Percentiles rank a stretch among this genome's conserved stretches.
Conservation (phyloP, 768 basidiomycete genomes). For the Leucosporidium scottii region DNA sequence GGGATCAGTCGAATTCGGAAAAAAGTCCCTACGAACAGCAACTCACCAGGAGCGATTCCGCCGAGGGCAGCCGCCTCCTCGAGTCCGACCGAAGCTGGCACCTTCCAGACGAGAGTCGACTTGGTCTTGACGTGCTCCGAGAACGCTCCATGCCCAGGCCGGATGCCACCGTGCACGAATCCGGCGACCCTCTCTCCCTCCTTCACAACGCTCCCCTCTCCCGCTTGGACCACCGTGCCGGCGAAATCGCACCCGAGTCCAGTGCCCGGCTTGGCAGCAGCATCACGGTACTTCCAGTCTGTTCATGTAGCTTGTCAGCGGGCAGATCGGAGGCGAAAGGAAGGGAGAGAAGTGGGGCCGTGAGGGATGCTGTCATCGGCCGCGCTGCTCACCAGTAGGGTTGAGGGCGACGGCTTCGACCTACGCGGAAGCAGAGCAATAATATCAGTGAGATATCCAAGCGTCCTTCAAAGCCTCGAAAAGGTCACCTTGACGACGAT, state of each 20-base stretch:
- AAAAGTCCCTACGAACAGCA: too few relatives aligned
- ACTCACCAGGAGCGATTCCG: constrained; percentile 10
- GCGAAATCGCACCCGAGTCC: constrained; percentile 14
- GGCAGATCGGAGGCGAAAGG: background rate
- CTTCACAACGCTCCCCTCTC: constrained; percentile 3
- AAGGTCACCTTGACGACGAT: constrained; percentile 12
- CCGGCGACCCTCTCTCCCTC: constrained; percentile 15
- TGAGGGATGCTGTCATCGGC: background rate
- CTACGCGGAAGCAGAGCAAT: background rate
- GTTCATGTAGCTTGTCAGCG: background rate
- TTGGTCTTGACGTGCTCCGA: constrained; percentile 17
- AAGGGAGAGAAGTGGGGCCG: background rate
- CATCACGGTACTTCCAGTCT: constrained; percentile 12
- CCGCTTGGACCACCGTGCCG: constrained; percentile 4
- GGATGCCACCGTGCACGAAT: constrained; percentile 13
- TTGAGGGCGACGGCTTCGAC: constrained; percentile 11
- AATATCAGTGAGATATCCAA: too few relatives aligned
- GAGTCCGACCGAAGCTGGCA: constrained; percentile 2
- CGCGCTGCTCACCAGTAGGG: constrained; percentile 12
- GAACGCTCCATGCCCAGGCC: constrained; percentile 7
- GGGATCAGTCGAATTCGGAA: background rate
- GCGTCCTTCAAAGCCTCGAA: background rate
- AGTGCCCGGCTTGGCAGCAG: background rate
- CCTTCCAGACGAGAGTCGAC: constrained; percentile 2
- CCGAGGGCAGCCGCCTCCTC: constrained; percentile 13